Conservation (phyloP, 306 rosid genomes). For the Notholithocarpus densiflorus region DNA sequence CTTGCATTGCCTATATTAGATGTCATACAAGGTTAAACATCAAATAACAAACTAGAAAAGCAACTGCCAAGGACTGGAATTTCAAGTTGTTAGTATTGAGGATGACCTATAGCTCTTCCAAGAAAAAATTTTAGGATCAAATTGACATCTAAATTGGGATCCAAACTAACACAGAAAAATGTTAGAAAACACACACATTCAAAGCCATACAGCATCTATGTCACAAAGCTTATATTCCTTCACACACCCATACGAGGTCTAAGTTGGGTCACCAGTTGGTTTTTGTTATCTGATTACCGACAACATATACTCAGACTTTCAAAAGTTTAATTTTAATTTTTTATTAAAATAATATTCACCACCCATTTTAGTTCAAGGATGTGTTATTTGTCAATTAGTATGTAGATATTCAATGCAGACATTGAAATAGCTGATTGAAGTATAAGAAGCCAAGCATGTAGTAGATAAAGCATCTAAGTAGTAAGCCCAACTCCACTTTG, state of each 20-base stretch:
- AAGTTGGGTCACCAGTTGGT: neutral
- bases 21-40: slow-evolving; percentile 19
- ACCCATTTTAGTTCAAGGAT: too few species aligned
- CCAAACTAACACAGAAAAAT: neutral
- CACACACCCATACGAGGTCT: neutral
- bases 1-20: slow-evolving; percentile 73
- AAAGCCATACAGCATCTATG: too few species aligned
- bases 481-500: neutral
- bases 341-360: too few species aligned
- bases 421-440: neutral
- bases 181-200: neutral
- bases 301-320: too few species aligned
- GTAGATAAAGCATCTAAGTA: neutral
- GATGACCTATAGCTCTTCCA: neutral
- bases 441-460: neutral
- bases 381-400: too few species aligned
- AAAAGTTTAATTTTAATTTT: too few species aligned
- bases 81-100: neutral
- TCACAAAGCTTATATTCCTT: neutral
- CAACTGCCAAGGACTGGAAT: neutral
- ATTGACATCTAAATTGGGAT: neutral
- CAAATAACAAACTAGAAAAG: neutral
- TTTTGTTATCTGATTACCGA: too few species aligned
- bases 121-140: neutral
- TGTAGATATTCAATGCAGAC: too few species aligned